Evolutionary conservation across 306 rosid species (phyloP).

Genomic region (Trichosanthes cucumerina): DNA sequence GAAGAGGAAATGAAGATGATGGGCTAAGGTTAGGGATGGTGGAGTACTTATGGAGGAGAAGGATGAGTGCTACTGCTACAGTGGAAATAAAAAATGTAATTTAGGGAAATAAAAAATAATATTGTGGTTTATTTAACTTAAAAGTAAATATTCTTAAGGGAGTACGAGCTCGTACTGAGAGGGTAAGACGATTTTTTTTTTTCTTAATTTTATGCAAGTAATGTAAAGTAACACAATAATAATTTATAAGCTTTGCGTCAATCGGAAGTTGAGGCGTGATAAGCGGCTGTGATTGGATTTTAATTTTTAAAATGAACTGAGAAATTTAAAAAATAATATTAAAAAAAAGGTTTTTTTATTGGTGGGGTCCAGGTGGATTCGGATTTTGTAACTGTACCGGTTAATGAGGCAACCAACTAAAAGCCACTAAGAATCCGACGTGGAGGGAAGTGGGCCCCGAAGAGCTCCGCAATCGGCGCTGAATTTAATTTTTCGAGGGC

Average conservation of each 20-base stretch:
- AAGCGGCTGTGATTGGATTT: constrained; percentile 39
- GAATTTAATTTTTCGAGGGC: constrained; percentile 15
- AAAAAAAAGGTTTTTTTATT: not conserved
- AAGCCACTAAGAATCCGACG: constrained; percentile 23
- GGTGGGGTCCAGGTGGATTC: not conserved
- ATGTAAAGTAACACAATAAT: not conserved
- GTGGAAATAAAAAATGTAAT: constrained; percentile 30
- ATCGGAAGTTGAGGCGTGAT: constrained; percentile 34
- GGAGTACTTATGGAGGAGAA: constrained; percentile 57
- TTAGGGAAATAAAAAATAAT: not conserved
- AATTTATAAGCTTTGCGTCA: constrained; percentile 15
- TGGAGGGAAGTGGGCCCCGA: constrained; percentile 24
- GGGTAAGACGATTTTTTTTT: too few species aligned
- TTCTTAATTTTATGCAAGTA: not conserved
- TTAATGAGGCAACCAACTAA: not conserved
- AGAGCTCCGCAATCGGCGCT: constrained; percentile 51
- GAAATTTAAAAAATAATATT: not conserved
- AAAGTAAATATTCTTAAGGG: not conserved
- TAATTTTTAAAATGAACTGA: not conserved
- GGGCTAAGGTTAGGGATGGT: constrained; percentile 9
- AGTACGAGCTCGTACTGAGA: not conserved
- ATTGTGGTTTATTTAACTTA: too few species aligned
- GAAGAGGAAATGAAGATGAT: constrained; percentile 11
- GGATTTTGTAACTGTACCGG: not conserved
- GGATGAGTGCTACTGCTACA: not conserved